A percentile compares a stretch with the other conserved stretches of the same genome.
Evolutionary conservation across 352 stramenopile genomes (phyloP).

Genomic region (Pythium angustatum): DNA sequence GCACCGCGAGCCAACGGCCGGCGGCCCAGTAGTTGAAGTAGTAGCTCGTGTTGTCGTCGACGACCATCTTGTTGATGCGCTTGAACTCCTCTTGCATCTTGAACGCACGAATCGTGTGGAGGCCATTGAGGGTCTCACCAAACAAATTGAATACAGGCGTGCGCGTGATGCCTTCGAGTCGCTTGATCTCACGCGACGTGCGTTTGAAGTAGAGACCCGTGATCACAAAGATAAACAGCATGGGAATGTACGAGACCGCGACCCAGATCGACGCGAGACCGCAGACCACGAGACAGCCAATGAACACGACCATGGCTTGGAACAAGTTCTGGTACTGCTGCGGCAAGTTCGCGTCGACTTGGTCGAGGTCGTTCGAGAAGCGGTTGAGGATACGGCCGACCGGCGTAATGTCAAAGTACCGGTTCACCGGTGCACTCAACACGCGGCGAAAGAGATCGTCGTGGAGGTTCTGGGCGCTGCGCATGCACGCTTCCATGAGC

Average conservation of each 20-base stretch:
- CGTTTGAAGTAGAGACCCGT: constrained; percentile 84
- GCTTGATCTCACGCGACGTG: constrained; percentile 88
- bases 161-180: constrained; percentile 88
- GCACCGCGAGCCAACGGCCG: constrained; percentile 92
- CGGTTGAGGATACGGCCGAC: constrained; percentile 69
- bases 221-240: constrained; percentile 44
- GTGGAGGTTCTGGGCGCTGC: constrained; percentile 41
- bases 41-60: constrained; percentile 45
- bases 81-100: constrained; percentile 41
- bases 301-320: constrained; percentile 33
- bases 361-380: constrained; percentile 63
- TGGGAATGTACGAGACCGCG: constrained; percentile 55
- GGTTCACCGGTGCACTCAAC: constrained; percentile 50
- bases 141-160: constrained; percentile 93
- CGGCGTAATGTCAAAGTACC: constrained; percentile 69
- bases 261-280: constrained; percentile 44
- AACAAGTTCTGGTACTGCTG: constrained; percentile 47
- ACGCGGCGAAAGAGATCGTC: constrained; percentile 52
- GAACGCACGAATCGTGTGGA: constrained; percentile 91
- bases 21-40: constrained; percentile 47
- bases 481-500: constrained; percentile 44
- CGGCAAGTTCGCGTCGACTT: constrained; percentile 46
- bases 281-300: constrained; percentile 40
- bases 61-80: constrained; percentile 33
- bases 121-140: constrained; percentile 90